Percentiles rank a stretch among this genome's conserved stretches.
Conservation (phyloP, 1,284 basidiomycete species). For the Heliocybe sulcata region DNA sequence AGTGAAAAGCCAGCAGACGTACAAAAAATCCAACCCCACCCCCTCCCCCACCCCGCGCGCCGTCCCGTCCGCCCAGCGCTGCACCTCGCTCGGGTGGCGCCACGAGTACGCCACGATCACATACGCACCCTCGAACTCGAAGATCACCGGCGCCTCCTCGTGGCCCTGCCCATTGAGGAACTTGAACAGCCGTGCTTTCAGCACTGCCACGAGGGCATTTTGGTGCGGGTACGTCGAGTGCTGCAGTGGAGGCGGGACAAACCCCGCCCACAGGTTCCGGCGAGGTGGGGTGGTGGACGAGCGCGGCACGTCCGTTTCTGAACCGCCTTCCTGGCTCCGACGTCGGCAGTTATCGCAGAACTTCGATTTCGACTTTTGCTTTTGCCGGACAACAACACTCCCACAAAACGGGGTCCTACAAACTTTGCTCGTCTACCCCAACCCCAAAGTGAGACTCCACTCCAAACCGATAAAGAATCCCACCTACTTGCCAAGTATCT, state of each 20-base stretch:
- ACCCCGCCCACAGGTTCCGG: background rate
- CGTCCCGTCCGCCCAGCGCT: conserved; percentile 22
- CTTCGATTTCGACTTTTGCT: background rate
- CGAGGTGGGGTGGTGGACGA: background rate
- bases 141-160: conserved; percentile 18
- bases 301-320: background rate
- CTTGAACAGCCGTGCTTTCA: conserved; percentile 26
- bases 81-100: conserved; percentile 26
- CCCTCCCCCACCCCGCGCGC: conserved; percentile 28
- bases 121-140: conserved; percentile 49
- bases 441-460: background rate
- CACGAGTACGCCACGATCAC: conserved; percentile 35
- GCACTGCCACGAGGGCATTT: conserved; percentile 28
- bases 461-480: background rate
- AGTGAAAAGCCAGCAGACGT: too few relatives aligned
- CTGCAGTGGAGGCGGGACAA: background rate
- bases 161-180: conserved; percentile 32
- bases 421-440: background rate
- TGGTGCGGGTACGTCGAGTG: too few relatives aligned
- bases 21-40: conserved; percentile 33
- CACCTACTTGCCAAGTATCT: background rate
- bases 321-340: background rate
- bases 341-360: background rate
- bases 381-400: background rate
- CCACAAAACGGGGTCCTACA: background rate